Base-by-base conservation (phyloP, 108 stramenopile genomes). In the Pseudonitzschia delicatissima region DNA sequence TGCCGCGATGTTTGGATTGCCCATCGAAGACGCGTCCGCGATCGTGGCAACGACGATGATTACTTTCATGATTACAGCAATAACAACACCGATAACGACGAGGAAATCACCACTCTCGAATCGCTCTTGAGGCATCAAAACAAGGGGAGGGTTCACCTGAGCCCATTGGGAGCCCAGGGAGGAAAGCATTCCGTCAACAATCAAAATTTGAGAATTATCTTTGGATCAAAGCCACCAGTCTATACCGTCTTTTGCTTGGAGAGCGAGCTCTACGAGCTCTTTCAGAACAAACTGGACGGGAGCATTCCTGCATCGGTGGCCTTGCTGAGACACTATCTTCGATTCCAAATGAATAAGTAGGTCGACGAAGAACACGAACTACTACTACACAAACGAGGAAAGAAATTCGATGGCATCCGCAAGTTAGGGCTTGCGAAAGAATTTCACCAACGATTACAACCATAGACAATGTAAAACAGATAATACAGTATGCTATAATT, bases 1-100 rank as follows among this genome's bases (percentile, higher is more conserved):
- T 83, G 85, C 32, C 77, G 92, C 8, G 83, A 87, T 55, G 71
- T 94, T 48, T 94, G 90, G 89, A 78, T 94, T 81, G 86, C 87
- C 21, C 71, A 87, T 17, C 82, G 92, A n/a, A 65, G 67, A 7
- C 71, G 77, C 8, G 63, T 63, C 9, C 60, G 20, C 12, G 34
- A 25, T 21, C 17, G 21, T 11, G 18, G 53, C 13, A 31, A 4
- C 2, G 29, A 7, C 23, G 52, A 33, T 4, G 15, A 23, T 5
- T 27, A 55, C 29, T 8, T 31, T 0, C 66, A 66, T 2, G 59
- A 70, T 15, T 81, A 76, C 48, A 67, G 77, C 5, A 12, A 11
- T 7, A 12, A 18, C 12, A 29, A 55, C 15, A 28, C 11, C 32
- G 53, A 55, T 27, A 33, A 34, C 31, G 53, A 51, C 50, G 50